phyloP scores from a whole-genome alignment of 768 basidiomycete genomes.

The Lactifluus piperatus region DNA sequence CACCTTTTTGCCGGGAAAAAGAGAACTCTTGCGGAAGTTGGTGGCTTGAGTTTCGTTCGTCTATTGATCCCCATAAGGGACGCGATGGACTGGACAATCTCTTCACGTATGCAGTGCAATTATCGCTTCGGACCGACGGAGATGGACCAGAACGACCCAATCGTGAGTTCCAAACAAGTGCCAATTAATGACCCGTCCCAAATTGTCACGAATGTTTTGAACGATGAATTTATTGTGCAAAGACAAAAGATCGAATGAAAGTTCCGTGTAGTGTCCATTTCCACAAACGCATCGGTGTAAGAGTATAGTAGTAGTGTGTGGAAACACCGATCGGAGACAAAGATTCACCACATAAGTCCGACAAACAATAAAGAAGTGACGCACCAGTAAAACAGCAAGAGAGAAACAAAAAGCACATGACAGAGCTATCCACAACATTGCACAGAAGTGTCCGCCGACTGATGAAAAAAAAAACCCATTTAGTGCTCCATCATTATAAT shows the following conservation, averaged over 20 bases:
- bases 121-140: too few species aligned
- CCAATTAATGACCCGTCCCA: too few species aligned
- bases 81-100: too few species aligned
- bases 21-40: not conserved
- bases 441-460: slow-evolving; percentile 14
- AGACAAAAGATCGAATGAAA: not conserved
- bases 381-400: not conserved
- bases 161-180: too few species aligned
- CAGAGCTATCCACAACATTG: not conserved
- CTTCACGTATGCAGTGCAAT: too few species aligned
- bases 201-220: too few species aligned
- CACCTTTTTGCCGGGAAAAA: not conserved
- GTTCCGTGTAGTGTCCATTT: not conserved
- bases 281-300: not conserved
- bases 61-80: too few species aligned
- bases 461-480: not conserved
- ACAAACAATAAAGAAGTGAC: not conserved
- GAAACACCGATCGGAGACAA: not conserved
- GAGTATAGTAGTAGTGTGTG: not conserved
- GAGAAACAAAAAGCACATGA: not conserved
- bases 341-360: not conserved
- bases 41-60: too few species aligned
- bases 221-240: not conserved
- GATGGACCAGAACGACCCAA: too few species aligned
- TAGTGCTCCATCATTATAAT: not conserved